Base-by-base conservation (phyloP, 345 rosid species). In the Microthlaspi erraticum region DNA sequence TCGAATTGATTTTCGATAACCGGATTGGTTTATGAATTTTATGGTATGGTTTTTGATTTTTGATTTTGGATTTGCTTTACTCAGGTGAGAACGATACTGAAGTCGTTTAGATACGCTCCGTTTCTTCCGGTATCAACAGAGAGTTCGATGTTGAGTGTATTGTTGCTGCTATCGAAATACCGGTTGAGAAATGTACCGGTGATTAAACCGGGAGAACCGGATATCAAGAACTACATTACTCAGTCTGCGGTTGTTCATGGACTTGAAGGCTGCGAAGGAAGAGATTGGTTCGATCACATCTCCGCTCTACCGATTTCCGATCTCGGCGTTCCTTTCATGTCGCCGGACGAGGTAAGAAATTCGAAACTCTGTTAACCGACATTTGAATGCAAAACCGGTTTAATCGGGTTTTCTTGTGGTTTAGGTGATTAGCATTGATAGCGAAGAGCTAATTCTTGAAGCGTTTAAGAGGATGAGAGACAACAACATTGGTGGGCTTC, bases 261-360 rank as follows among this genome's bases (percentile, higher is more conserved):
- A 53, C 92, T 88, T 12, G 87, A 93, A 72, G 83, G 85, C 10
- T 90, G 96, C 77, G 82, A 70, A 70, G 97, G 98, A 8, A 87
- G 96, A 82, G 97, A 88, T 77, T 93, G 97, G 97, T 93, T 93
- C 37, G 97, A 93, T 72, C 77, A 80, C 64, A 87, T 90, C 29
- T 75, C 96, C 0, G 65, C 86, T 46, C 74, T 60, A 10, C 80
- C 87, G n/a, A 85, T 93, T 46, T 76, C 89, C 32, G 91, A 90
- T 80, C 75, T 88, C 4, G 98, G 98, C 60, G 89, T 93, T 50
- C 98, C 96, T 49, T 87, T 93, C 65, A 86, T 88, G 88, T 83
- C 90, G 18, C 19, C 87, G 1, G 60, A 78, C n/a, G 77, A 87
- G 90, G 98, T 86, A 33, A 69, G 51, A 11, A 17, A 6, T 2